phyloP scores from a whole-genome alignment of 78 protist genomes.

The Chrysochromulina parva region DNA sequence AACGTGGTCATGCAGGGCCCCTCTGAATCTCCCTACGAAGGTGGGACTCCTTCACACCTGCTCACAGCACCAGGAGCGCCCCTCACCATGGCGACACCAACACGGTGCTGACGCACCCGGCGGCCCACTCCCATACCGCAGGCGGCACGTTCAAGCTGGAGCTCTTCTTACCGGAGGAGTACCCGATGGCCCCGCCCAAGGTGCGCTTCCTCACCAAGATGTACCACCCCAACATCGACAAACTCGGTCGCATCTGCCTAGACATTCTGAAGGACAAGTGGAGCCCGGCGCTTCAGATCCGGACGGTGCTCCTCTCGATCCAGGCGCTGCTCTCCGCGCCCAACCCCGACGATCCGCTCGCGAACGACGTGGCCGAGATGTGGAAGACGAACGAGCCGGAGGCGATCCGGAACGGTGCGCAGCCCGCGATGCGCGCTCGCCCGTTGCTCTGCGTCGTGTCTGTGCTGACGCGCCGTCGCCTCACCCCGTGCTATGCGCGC shows the following conservation, averaged over 20 bases:
- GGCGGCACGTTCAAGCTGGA: conserved; percentile 92
- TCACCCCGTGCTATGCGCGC: no score
- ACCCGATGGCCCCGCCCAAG: conserved; percentile 96
- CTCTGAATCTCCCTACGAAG: conserved; percentile 81
- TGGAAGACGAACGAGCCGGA: conserved; percentile 62
- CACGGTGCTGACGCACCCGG: no score
- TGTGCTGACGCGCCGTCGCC: no score
- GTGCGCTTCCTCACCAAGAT: conserved; percentile 78
- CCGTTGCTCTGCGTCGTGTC: no score
- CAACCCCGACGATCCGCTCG: conserved; percentile 95
- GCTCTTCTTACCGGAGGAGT: conserved; percentile 92
- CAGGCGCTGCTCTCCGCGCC: conserved; percentile 77
- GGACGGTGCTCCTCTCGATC: conserved; percentile 86
- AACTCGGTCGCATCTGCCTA: conserved; percentile 93
- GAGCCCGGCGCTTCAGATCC: conserved; percentile 97
- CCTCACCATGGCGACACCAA: no score
- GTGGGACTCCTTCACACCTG: conserved; percentile 9
- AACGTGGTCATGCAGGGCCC: conserved; percentile 88
- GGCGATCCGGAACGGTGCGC: conserved; percentile 50
- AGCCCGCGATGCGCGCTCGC: no score
- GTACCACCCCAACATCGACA: conserved; percentile 99
- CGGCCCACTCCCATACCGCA: not conserved
- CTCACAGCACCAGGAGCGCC: not conserved
- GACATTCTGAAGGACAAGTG: conserved; percentile 98
- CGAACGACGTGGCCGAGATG: conserved; percentile 71